Conservation (phyloP, 1,284 basidiomycete species). For the Apiotrichum veenhuisii region DNA sequence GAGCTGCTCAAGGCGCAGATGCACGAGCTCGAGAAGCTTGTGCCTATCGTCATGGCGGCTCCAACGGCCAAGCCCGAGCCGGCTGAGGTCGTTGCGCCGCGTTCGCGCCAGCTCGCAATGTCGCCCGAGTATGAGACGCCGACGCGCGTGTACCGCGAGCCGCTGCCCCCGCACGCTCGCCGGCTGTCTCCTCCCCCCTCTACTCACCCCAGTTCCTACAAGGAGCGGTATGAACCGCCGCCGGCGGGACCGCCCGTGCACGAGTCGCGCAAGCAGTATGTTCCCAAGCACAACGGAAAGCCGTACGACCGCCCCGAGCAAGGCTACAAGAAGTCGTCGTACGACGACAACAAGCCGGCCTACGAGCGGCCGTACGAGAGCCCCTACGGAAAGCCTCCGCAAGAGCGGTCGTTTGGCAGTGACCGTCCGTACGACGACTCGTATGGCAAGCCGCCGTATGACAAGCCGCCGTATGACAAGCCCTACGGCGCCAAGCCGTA, state of each 20-base stretch:
- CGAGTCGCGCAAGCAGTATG: not conserved
- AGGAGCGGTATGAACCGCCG: not conserved
- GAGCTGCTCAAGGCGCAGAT: conserved; percentile 18
- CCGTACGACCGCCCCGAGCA: conserved; percentile 1
- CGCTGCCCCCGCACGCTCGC: not conserved
- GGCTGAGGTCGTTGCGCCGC: not conserved
- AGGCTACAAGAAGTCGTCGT: not conserved
- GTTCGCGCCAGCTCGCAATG: not conserved
- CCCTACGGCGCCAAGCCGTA: not conserved
- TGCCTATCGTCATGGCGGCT: not conserved
- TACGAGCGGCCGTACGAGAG: not conserved
- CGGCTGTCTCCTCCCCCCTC: not conserved
- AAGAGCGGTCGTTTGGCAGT: not conserved
- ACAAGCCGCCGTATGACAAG: not conserved
- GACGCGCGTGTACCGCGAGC: not conserved
- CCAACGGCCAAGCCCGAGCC: not conserved
- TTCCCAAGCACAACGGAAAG: not conserved
- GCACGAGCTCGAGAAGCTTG: conserved; percentile 15
- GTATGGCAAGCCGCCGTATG: no score
- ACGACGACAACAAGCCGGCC: not conserved
- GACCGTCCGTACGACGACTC: no score
- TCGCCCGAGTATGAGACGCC: not conserved
- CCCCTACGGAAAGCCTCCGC: not conserved
- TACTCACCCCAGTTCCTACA: not conserved
- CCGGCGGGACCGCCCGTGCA: no score